Conservation (phyloP, 2,329 filamentous ascomycete species). For the Diplodia corticola region DNA sequence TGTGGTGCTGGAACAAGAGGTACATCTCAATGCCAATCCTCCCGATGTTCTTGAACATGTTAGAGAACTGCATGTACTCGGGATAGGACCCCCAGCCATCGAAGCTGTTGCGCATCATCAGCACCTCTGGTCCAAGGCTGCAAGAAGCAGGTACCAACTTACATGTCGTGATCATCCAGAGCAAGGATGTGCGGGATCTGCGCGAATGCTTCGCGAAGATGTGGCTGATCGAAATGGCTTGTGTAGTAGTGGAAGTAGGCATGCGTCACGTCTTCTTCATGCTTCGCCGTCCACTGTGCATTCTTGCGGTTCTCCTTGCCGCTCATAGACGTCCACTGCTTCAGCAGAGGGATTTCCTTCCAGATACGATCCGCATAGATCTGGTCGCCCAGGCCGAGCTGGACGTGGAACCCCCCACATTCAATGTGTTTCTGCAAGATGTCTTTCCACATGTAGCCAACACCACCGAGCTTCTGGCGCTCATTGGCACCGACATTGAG, state of each 20-base stretch:
- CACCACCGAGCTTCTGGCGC: conserved; percentile 78
- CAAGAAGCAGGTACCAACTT: neutral
- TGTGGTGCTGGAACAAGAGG: conserved; percentile 96
- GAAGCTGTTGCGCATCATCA: conserved; percentile 65
- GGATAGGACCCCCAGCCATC: conserved; percentile 97
- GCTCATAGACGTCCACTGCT: conserved; percentile 91
- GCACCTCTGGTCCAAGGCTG: conserved; percentile 24
- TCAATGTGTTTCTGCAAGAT: conserved; percentile 96
- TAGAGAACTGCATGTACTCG: conserved; percentile 95
- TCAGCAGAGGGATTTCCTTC: conserved; percentile 91
- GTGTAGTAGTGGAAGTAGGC: conserved; percentile 99
- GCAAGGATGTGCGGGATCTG: conserved; percentile 94
- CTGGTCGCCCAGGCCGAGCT: conserved; percentile 88
- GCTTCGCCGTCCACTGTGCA: conserved; percentile 85
- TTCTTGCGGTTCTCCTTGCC: conserved; percentile 92
- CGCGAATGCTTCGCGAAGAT: conserved; percentile 90
- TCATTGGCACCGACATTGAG: conserved; percentile 85
- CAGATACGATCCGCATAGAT: conserved; percentile 94
- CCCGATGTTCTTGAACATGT: conserved; percentile 98
- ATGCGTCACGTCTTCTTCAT: conserved; percentile 93
- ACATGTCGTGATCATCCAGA: conserved; percentile 93
- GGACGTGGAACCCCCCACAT: conserved; percentile 91
- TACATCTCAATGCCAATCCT: conserved; percentile 97
- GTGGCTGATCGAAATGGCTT: conserved; percentile 96
- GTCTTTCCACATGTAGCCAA: conserved; percentile 98